These are phyloP conservation scores for Penicillium sclerotigenum DNA, from an alignment of 2,329 filamentous ascomycete genomes.

Conservation along the genomic window DNA sequence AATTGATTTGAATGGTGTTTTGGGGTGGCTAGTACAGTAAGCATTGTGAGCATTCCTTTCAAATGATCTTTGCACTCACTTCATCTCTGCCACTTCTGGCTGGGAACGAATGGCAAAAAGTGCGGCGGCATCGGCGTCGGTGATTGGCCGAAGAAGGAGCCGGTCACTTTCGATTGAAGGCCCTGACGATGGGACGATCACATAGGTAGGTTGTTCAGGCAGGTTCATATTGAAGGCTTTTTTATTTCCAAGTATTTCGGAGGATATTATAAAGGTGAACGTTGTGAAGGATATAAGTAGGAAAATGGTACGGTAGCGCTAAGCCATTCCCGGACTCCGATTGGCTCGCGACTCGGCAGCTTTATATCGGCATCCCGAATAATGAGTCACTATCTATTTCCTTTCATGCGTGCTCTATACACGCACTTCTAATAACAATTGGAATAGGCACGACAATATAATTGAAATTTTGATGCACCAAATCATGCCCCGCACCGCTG, in stretches of 20 bases:
- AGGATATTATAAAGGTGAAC: background rate
- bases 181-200: slow-evolving; percentile 7
- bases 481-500: background rate
- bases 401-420: no score
- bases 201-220: slow-evolving; percentile 14
- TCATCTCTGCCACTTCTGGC: slow-evolving; percentile 25
- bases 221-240: background rate
- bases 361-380: background rate
- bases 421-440: no score
- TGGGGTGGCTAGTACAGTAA: slow-evolving; percentile 19
- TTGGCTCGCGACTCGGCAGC: background rate
- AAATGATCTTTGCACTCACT: slow-evolving; percentile 13
- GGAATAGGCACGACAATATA: background rate
- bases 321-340: background rate
- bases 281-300: background rate
- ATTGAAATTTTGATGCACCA: background rate
- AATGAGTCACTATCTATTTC: background rate
- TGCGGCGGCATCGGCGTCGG: slow-evolving; percentile 18
- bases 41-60: background rate
- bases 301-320: background rate
- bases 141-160: slow-evolving; percentile 23
- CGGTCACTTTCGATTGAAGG: slow-evolving; percentile 19
- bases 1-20: slow-evolving; percentile 21
- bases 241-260: background rate
- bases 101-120: slow-evolving; percentile 24